Base-by-base conservation (phyloP, 2,329 filamentous ascomycete genomes). In the Akanthomyces lecanii region DNA sequence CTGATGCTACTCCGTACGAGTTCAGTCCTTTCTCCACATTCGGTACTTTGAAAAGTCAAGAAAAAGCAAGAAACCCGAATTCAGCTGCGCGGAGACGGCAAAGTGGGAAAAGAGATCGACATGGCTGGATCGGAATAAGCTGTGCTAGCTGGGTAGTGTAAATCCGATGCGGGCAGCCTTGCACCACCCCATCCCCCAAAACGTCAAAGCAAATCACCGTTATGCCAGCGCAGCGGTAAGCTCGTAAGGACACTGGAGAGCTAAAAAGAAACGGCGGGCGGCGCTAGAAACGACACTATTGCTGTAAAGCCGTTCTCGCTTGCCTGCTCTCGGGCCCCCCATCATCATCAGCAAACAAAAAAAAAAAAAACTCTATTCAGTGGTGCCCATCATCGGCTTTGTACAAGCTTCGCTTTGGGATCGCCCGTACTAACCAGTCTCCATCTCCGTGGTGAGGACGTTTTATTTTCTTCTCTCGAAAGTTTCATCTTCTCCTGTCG, bases 81-180 rank as follows among this genome's bases (percentile, higher is more conserved):
- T 21, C 48, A 30, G 52, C 14, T 1, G 4, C 38, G 38, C 5
- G 23, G 38, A 38, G 16, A 18, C 5, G n/a, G 8, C 33, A 8
- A n/a, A 11, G 33, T 7, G 14, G 8, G 3, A 23, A 30, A 28
- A 36, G 30, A 30, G 56, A 50, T 50, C 44, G 33, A 28, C 56
- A 58, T 50, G 56, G 45, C 21, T 14, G 44, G 2, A 50, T 58
- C 56, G 56, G 56, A 58, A 28, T 58, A 58, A 57, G 16, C 30
- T 40, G 21, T n/a, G n/a, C 33, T 23, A 50, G 56, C 21, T 45
- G 40, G 7, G 25, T 7, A 18, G 44, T 40, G 44, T 58, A 58
- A 58, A 50, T 58, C 56, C 56, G 56, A 48, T 58, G 42, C n/a
- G 38, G 28, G 16, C 38, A 21, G 38, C 38, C 38, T n/a, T 48